Conservation (phyloP, 31 red algal genomes). For the Asparagopsis taxiformis region DNA sequence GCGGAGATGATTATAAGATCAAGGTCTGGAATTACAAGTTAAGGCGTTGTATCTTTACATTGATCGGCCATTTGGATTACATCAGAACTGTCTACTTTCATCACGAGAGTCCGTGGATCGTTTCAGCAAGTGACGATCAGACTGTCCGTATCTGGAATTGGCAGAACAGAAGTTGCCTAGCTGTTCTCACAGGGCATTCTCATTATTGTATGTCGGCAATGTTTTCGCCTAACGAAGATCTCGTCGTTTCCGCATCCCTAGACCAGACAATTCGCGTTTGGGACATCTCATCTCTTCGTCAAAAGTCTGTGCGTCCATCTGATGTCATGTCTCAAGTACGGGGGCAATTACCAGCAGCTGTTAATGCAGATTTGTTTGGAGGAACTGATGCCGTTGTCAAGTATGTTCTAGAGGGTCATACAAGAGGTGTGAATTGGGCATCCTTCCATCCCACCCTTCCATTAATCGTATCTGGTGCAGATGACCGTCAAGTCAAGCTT, state of each 20-base stretch:
- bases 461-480: slow-evolving; percentile 91
- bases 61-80: slow-evolving; percentile 96
- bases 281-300: slow-evolving; percentile 93
- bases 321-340: slow-evolving; percentile 81
- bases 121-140: slow-evolving; percentile 98
- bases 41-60: slow-evolving; percentile 93
- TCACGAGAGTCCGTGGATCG: slow-evolving; percentile 97
- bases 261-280: slow-evolving; percentile 98
- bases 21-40: slow-evolving; percentile 98
- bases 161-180: slow-evolving; percentile 96
- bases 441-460: slow-evolving; percentile 95
- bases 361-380: slow-evolving; percentile 92
- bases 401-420: slow-evolving; percentile 93
- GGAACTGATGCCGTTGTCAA: slow-evolving; percentile 88
- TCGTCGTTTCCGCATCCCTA: slow-evolving; percentile 91
- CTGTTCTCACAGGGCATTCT: slow-evolving; percentile 94
- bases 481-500: slow-evolving; percentile 97
- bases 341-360: slow-evolving; percentile 67
- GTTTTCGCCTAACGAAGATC: slow-evolving; percentile 95
- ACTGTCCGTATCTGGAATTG: slow-evolving; percentile 99
- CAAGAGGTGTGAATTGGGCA: slow-evolving; percentile 98
- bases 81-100: slow-evolving; percentile 98
- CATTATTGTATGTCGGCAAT: slow-evolving; percentile 97
- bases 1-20: slow-evolving; percentile 99
- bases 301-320: slow-evolving; percentile 62